These are phyloP conservation scores for Postia placenta DNA, from an alignment of 768 basidiomycete species.

Conservation along the genomic window DNA sequence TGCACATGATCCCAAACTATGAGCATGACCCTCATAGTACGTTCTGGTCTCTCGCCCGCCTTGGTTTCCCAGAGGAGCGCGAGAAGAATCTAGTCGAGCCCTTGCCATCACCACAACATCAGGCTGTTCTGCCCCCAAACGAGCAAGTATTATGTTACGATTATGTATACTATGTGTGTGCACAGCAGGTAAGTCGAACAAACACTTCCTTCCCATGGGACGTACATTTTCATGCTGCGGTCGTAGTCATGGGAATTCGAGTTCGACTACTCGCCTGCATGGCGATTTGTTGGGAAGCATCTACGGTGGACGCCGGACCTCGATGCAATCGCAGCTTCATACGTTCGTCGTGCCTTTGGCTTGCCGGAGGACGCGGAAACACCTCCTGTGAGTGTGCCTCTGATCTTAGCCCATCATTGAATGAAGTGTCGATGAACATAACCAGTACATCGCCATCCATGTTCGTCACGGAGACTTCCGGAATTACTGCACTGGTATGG, in stretches of 20 bases:
- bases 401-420: background rate
- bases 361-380: slow-evolving; percentile 20
- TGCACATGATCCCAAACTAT: slow-evolving; percentile 26
- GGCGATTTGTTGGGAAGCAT: slow-evolving; percentile 29
- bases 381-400: slow-evolving; percentile 28
- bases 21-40: slow-evolving; percentile 27
- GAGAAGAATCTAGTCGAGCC: slow-evolving; percentile 18
- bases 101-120: slow-evolving; percentile 21
- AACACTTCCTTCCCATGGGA: slow-evolving; percentile 10
- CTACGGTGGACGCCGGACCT: slow-evolving; percentile 28
- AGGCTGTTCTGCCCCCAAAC: slow-evolving; percentile 25
- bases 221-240: background rate
- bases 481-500: slow-evolving; percentile 26
- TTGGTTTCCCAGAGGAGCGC: slow-evolving; percentile 28
- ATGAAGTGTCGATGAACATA: no score
- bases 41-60: slow-evolving; percentile 27
- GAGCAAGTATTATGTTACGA: slow-evolving; percentile 36
- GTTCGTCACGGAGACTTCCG: slow-evolving; percentile 31
- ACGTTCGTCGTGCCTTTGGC: slow-evolving; percentile 24
- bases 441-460: slow-evolving; percentile 32
- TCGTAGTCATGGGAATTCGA: slow-evolving; percentile 26
- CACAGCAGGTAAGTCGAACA: slow-evolving; percentile 17
- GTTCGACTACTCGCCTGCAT: slow-evolving; percentile 27
- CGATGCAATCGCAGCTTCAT: slow-evolving; percentile 23
- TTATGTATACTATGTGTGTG: slow-evolving; percentile 34